A percentile compares a stretch with the other conserved stretches of the same genome.
Evolutionary conservation across 2,329 filamentous ascomycete genomes (phyloP).

Genomic region (Chalara sp.): DNA sequence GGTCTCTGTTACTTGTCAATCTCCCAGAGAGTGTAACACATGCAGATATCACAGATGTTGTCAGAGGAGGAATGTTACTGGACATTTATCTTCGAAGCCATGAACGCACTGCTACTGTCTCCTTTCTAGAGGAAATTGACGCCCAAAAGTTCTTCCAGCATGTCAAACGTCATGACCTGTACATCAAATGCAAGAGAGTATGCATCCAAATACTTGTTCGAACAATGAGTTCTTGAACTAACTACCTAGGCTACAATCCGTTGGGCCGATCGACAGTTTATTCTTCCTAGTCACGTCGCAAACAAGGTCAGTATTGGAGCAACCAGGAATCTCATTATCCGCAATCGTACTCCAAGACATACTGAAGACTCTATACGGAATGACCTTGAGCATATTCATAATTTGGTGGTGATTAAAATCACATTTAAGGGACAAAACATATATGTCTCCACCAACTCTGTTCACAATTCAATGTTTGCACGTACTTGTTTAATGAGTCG

Average conservation of each 20-base stretch:
- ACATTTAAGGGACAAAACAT: constrained; percentile 51
- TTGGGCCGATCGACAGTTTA: constrained; percentile 68
- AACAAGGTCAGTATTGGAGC: constrained; percentile 60
- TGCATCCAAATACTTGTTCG: constrained; percentile 18
- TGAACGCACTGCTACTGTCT: constrained; percentile 57
- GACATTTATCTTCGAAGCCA: constrained; percentile 57
- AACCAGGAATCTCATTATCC: constrained; percentile 67
- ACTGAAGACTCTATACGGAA: constrained; percentile 60
- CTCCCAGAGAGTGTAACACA: constrained; percentile 57
- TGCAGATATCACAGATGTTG: constrained; percentile 54
- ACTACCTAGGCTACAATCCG: constrained; percentile 53
- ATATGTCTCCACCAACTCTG: constrained; percentile 69
- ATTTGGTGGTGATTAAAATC: constrained; percentile 63
- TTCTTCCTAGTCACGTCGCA: constrained; percentile 54
- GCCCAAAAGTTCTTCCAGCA: constrained; percentile 61
- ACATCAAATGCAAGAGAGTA: constrained; percentile 62
- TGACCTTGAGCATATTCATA: constrained; percentile 78
- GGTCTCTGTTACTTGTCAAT: constrained; percentile 57
- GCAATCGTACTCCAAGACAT: constrained; percentile 47
- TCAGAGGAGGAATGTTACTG: constrained; percentile 65
- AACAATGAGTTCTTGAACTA: background rate
- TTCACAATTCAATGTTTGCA: constrained; percentile 69
- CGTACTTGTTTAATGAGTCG: constrained; percentile 68
- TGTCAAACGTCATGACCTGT: constrained; percentile 58
- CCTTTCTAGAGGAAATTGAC: constrained; percentile 59